phyloP scores from a whole-genome alignment of 1,139 yeast species.

The Kodamaea sp. region DNA sequence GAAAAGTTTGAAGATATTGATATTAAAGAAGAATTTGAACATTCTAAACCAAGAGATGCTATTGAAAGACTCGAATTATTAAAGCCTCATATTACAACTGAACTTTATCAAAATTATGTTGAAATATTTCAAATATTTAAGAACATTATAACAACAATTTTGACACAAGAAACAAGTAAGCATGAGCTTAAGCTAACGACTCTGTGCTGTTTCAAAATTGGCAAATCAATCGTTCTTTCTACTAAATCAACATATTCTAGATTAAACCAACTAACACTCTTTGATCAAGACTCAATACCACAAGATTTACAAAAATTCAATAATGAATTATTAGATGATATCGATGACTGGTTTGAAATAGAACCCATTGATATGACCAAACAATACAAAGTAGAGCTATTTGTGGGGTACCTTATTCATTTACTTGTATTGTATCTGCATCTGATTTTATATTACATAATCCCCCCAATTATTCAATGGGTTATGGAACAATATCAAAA shows the following conservation, averaged over 20 bases:
- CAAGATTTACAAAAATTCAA: conserved; percentile 18
- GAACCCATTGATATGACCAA: conserved; percentile 25
- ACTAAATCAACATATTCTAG: conserved; percentile 35
- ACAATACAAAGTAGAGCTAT: conserved; percentile 21
- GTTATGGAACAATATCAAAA: conserved; percentile 22
- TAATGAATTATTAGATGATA: conserved; percentile 28
- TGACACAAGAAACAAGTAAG: neutral
- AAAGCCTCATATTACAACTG: conserved; percentile 24
- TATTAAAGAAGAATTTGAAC: neutral
- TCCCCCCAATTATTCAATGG: conserved; percentile 40
- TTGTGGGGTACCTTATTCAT: conserved; percentile 36
- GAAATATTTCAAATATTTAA: conserved; percentile 32
- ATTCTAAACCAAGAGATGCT: conserved; percentile 22
- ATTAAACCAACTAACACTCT: conserved; percentile 30
- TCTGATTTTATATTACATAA: conserved; percentile 25
- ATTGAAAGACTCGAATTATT: conserved; percentile 25
- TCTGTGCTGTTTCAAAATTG: conserved; percentile 30
- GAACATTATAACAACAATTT: conserved; percentile 20
- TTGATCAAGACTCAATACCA: conserved; percentile 31
- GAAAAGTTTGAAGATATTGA: neutral
- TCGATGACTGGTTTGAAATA: conserved; percentile 38
- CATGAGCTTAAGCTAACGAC: conserved; percentile 18
- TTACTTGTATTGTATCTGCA: conserved; percentile 34
- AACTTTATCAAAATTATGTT: conserved; percentile 25
- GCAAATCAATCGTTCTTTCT: conserved; percentile 32